phyloP scores from a whole-genome alignment of 371 early-diverging fungal genomes.

The Nematocida sp. region DNA sequence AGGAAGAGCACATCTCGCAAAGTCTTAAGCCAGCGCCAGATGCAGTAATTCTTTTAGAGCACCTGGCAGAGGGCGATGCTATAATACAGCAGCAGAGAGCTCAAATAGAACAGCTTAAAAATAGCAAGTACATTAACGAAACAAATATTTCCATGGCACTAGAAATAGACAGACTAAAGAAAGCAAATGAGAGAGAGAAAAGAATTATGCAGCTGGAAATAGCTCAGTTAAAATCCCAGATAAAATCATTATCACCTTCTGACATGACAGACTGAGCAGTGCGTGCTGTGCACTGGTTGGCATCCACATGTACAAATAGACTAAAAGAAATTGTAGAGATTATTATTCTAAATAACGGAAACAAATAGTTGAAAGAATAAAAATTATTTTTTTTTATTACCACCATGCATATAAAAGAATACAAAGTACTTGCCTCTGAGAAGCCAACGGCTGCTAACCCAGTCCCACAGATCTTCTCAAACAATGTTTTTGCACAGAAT shows the following conservation, averaged over 20 bases:
- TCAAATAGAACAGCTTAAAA: conserved; percentile 62
- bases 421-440: conserved; percentile 68
- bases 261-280: not conserved
- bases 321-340: too few species aligned
- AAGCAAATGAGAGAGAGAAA: conserved; percentile 37
- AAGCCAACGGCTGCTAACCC: conserved; percentile 82
- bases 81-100: conserved; percentile 59
- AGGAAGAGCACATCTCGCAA: conserved; percentile 42
- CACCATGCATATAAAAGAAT: conserved; percentile 68
- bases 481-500: conserved; percentile 96
- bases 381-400: conserved; percentile 60
- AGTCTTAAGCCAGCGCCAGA: conserved; percentile 17
- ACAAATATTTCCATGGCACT: conserved; percentile 30
- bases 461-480: conserved; percentile 89
- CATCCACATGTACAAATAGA: too few species aligned
- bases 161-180: conserved; percentile 43
- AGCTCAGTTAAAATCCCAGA: conserved; percentile 30
- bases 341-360: not conserved
- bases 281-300: too few species aligned
- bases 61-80: conserved; percentile 50
- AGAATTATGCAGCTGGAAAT: conserved; percentile 54
- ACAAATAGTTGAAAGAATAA: conserved; percentile 6
- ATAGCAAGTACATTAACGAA: conserved; percentile 15
- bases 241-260: not conserved
- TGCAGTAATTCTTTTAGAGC: conserved; percentile 29